Evolutionary conservation across 495 filamentous ascomycete species (phyloP), one percentile per base, ranked within the genome.

Genomic region (Penicillium fimorum): DNA sequence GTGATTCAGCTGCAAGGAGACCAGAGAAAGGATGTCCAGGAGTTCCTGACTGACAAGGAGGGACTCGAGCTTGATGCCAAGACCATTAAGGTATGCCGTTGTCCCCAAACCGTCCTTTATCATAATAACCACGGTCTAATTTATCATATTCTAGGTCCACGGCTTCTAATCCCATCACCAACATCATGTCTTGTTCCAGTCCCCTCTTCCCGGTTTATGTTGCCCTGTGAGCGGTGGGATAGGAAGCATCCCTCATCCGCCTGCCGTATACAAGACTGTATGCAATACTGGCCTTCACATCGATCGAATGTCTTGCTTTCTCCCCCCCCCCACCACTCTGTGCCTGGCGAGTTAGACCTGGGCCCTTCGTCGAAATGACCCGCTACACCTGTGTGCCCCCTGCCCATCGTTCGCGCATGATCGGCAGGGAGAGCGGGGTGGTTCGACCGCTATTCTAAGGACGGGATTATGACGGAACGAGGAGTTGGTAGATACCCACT

Each of bases 1-100:
- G 94, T 98, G 88, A 97, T 98, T 67, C 94, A 98, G 82, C 84
- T 98, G 67, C 94, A 98, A 77, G 94, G 94, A 65, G 94, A 98
- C 76, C 94, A 98, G 81, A 93, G 94, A 76, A 93, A 95, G 74
- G 92, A 96, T 84, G 91, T 97, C 69, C 89, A 92, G 75, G 91
- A 97, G 70, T 98, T 97, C 80, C 85, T 97, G 77, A 86, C 85
- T 78, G 88, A 96, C 78, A 92, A 96, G 71, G 88, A 91, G 67
- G 94, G 95, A 59, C 79, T 97, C 57, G 89, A 87, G 72, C 82
- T 96, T 64, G 89, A 96, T 80, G 83, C 87, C 68, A 96, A 97
- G 86, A 96, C 88, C 79, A 96, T 98, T 80, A 97, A 97, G 86
- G 87, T 90, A 76, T 59, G 78, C 58, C 30, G 25, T n/a, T 42